These are phyloP conservation scores for Narthecium ossifragum DNA, from an alignment of 106 monocot genomes.

Conservation along the genomic window DNA sequence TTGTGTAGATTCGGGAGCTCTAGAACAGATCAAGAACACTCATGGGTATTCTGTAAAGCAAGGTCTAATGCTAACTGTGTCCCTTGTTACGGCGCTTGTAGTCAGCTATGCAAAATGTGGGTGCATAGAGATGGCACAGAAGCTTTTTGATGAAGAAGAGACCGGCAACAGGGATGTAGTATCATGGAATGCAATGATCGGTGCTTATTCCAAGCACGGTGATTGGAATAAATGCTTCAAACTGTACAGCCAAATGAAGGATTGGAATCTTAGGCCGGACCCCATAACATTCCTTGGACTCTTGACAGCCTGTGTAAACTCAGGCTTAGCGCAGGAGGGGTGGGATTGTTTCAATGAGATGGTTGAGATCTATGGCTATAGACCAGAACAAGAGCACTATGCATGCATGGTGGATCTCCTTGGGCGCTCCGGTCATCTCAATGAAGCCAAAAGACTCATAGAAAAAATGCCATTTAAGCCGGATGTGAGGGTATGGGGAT, in stretches of 20 bases:
- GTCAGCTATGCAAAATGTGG: conserved; percentile 39
- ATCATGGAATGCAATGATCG: conserved; percentile 34
- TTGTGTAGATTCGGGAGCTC: conserved; percentile 10
- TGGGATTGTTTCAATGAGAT: conserved; percentile 14
- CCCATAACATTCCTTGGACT: conserved; percentile 18
- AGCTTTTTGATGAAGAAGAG: conserved; percentile 21
- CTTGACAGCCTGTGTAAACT: conserved; percentile 21
- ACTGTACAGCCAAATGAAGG: conserved; percentile 23
- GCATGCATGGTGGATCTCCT: conserved; percentile 25
- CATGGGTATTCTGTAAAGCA: conserved; percentile 21
- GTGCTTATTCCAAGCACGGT: conserved; percentile 30
- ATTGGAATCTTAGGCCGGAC: conserved; percentile 16
- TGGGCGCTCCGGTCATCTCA: conserved; percentile 20
- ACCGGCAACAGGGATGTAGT: conserved; percentile 16
- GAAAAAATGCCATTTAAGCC: conserved; percentile 19
- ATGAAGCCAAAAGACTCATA: conserved; percentile 15
- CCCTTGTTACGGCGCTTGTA: conserved; percentile 22
- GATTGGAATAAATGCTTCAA: conserved; percentile 16
- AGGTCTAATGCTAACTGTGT: conserved; percentile 5
- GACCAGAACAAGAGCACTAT: conserved; percentile 22
- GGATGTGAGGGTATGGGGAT: conserved; percentile 22
- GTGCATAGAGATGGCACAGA: conserved; percentile 22
- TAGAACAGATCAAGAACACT: conserved; percentile 9
- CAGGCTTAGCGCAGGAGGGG: conserved; percentile 20
- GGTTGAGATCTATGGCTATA: conserved; percentile 11